Evolutionary conservation across 2,329 filamentous ascomycete genomes (phyloP), one percentile per base, ranked within the genome.

Genomic region (Sporothrix dimorphospora): DNA sequence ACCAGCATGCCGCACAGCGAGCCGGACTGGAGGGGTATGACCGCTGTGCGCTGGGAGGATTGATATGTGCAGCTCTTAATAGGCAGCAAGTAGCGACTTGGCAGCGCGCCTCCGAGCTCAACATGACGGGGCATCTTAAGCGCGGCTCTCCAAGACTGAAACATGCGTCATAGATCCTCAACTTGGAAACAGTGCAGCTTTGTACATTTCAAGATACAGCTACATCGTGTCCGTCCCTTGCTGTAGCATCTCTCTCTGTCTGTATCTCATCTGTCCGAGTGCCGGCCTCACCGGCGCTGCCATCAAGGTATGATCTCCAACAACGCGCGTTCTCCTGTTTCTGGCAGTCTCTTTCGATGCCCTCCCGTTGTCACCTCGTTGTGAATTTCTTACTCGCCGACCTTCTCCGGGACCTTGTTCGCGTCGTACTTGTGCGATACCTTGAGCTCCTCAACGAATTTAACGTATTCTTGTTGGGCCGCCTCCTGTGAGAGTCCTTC

Each of bases 401-500:
- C 87, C 69, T 84, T 79, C 85, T 91, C 89, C 76, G 89, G 88
- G 74, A 77, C 81, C 86, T 91, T 91, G 82, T 87, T 84, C 74
- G 83, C 85, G 80, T 92, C 88, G 81, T 85, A 92, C 73, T 90
- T 91, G 81, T 91, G 88, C 80, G 88, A 87, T 73, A 78, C 82
- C 87, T 96, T 94, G 79, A 97, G 82, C 78, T 85, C 81, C 82
- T 94, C 89, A 75, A 96, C 89, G 74, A 91, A 84, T 76, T 86
- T 85, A 78, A 97, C 87, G 83, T 97, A 98, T 79, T 87, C 84
- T 80, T 89, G 85, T 87, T 97, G 91, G 24, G 94, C 94, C 75
- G 90, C 81, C 75, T 91, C 86, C 74, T 87, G 79, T 74, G 86
- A 88, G 76, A 89, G 80, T 68, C 86, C 88, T 73, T 90, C 86